phyloP scores from a whole-genome alignment of 805 yeast genomes.

The Candida nitratophila region DNA sequence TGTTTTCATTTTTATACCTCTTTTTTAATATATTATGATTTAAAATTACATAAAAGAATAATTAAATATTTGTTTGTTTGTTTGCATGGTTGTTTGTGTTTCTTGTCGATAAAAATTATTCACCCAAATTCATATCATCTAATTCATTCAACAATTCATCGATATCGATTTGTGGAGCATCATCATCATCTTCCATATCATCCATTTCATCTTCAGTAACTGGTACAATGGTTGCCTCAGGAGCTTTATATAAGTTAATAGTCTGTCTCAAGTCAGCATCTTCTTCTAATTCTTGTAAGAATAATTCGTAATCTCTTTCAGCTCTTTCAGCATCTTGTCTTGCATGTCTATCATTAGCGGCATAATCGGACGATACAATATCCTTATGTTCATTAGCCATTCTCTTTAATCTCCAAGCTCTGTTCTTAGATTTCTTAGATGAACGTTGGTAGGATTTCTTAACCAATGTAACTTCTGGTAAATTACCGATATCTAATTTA shows the following conservation, averaged over 20 bases:
- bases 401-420: slow-evolving; percentile 90
- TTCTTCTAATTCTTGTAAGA: slow-evolving; percentile 96
- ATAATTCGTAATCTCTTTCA: slow-evolving; percentile 89
- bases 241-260: slow-evolving; percentile 78
- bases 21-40: neutral
- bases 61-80: neutral
- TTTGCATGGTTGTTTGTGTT: neutral
- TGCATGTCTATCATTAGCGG: slow-evolving; percentile 50
- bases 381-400: slow-evolving; percentile 96
- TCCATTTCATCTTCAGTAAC: slow-evolving; percentile 20
- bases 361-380: slow-evolving; percentile 57
- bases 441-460: slow-evolving; percentile 85
- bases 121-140: slow-evolving; percentile 86
- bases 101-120: slow-evolving; percentile 14
- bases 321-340: slow-evolving; percentile 87
- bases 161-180: slow-evolving; percentile 81
- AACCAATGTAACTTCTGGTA: slow-evolving; percentile 82
- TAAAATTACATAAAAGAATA: neutral
- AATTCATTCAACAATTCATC: slow-evolving; percentile 93
- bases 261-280: slow-evolving; percentile 91
- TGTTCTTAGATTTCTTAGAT: slow-evolving; percentile 64
- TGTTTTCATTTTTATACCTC: neutral
- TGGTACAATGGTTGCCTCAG: slow-evolving; percentile 19
- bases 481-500: slow-evolving; percentile 47
- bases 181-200: slow-evolving; percentile 53